Evolutionary conservation across 306 rosid species (phyloP).

Genomic region (Arachis hypogaea): DNA sequence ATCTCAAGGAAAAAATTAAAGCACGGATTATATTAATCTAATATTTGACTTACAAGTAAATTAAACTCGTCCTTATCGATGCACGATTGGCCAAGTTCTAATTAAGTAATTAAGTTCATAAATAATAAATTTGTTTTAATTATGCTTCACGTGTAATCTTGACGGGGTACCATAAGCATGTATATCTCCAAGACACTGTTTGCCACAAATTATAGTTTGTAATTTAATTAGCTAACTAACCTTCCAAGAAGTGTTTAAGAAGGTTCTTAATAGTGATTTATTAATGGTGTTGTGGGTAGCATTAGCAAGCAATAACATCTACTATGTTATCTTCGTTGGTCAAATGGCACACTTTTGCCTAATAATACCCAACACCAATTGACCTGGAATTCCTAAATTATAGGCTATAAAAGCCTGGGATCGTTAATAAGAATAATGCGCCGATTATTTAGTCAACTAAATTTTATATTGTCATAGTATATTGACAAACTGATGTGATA

Average conservation of each 20-base stretch:
- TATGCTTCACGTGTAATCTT: conserved; percentile 46
- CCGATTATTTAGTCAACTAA: not conserved
- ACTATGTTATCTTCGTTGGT: not conserved
- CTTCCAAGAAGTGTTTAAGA: not conserved
- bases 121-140: conserved; percentile 26
- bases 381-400: not conserved
- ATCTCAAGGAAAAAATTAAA: not conserved
- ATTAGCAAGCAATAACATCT: not conserved
- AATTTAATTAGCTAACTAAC: too few relatives aligned
- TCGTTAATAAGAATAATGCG: not conserved
- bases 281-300: not conserved
- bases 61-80: conserved; percentile 25
- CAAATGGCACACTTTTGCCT: not conserved
- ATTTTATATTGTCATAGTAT: not conserved
- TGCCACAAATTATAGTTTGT: too few relatives aligned
- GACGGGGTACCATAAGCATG: not conserved
- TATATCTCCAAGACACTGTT: conserved; percentile 4
- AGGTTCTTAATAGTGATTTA: not conserved
- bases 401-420: not conserved
- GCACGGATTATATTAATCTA: conserved; percentile 18
- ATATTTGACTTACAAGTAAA: conserved; percentile 40
- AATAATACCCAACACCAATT: not conserved
- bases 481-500: not conserved
- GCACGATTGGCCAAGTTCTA: conserved; percentile 30
- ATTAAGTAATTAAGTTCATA: conserved; percentile 8